Evolutionary conservation across 768 basidiomycete species (phyloP).

Genomic region (Tylopilus rubrobrunneus): DNA sequence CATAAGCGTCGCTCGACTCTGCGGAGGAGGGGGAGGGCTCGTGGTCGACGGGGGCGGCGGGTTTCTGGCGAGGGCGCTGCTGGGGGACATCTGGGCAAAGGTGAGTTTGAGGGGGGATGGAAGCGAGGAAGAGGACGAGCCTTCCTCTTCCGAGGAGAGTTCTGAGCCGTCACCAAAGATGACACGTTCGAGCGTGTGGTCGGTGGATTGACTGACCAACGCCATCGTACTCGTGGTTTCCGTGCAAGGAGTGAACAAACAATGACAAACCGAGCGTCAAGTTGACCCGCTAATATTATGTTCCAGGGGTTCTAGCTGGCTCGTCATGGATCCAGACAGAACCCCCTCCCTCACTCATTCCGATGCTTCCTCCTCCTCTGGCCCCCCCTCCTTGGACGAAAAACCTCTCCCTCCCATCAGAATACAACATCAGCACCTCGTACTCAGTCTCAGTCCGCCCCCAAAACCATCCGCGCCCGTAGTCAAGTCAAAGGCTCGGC

Average conservation of each 20-base stretch:
- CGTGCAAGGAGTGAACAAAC: slow-evolving; percentile 7
- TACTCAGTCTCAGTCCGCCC: not conserved
- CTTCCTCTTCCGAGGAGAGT: slow-evolving; percentile 73
- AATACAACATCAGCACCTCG: not conserved
- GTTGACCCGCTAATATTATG: too few species aligned
- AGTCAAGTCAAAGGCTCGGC: slow-evolving; percentile 22
- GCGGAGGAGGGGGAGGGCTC: slow-evolving; percentile 35
- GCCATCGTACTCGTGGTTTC: slow-evolving; percentile 7
- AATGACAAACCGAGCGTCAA: slow-evolving; percentile 1
- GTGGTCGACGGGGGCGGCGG: slow-evolving; percentile 30
- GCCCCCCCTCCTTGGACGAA: slow-evolving; percentile 16
- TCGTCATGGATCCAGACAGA: slow-evolving; percentile 22
- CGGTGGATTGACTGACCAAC: too few species aligned
- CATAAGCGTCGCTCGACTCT: slow-evolving; percentile 55
- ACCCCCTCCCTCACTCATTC: slow-evolving; percentile 29
- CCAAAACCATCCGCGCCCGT: slow-evolving; percentile 4
- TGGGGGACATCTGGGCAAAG: slow-evolving; percentile 39
- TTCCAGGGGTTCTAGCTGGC: not conserved
- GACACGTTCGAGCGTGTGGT: slow-evolving; percentile 52
- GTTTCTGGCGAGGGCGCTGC: slow-evolving; percentile 35
- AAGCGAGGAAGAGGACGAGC: slow-evolving; percentile 2
- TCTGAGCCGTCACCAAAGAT: slow-evolving; percentile 87
- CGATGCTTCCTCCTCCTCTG: slow-evolving; percentile 20
- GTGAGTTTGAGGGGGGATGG: not conserved
- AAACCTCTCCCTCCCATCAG: not conserved